phyloP scores from a whole-genome alignment of 306 rosid genomes.

The Quercus cerris region DNA sequence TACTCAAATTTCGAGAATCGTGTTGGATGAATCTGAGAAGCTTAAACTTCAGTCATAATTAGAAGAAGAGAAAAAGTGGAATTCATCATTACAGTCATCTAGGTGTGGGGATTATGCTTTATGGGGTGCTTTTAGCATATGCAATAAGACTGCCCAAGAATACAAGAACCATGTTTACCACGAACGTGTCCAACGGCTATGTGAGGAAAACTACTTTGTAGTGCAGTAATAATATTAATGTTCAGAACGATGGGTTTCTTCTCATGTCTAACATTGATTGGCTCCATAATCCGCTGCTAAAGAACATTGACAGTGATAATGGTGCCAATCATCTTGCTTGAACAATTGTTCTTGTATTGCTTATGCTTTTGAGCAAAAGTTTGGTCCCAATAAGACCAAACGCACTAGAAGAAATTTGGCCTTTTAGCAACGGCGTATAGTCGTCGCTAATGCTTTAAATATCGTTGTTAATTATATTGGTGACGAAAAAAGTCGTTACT shows the following conservation, averaged over 20 bases:
- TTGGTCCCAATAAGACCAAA: neutral
- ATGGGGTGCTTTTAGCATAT: neutral
- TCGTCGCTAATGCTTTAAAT: no score
- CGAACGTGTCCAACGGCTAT: neutral
- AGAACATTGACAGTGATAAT: neutral
- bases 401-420: no score
- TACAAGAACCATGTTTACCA: neutral
- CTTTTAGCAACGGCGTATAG: no score
- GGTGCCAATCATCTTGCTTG: conserved; percentile 1
- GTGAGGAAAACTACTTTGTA: neutral
- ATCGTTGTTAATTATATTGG: no score
- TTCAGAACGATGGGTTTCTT: neutral
- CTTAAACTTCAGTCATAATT: neutral
- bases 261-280: neutral
- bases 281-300: neutral
- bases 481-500: no score
- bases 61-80: neutral
- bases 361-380: neutral
- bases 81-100: neutral
- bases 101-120: neutral
- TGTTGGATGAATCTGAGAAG: neutral
- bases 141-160: neutral
- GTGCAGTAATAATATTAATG: neutral
- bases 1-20: no score
- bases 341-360: conserved; percentile 8